A percentile compares a stretch with the other conserved stretches of the same genome.
Conservation (phyloP, 495 filamentous ascomycete genomes). For the Apodospora peruviana region DNA sequence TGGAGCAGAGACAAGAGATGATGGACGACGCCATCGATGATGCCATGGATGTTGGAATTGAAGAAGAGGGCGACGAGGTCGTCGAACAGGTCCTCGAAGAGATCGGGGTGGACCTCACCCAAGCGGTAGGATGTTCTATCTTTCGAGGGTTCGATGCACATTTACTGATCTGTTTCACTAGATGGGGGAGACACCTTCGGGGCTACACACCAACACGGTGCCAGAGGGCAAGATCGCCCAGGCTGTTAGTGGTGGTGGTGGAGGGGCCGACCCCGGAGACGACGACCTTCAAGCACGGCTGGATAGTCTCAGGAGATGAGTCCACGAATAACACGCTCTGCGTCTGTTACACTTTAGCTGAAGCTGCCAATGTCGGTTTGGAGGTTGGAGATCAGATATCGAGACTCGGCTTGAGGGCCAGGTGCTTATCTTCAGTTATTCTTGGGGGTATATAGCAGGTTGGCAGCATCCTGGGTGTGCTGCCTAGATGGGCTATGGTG, state of each 20-base stretch:
- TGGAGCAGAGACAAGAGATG: slow-evolving; percentile 99
- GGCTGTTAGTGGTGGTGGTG: slow-evolving; percentile 62
- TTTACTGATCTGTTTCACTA: slow-evolving; percentile 29
- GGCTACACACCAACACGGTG: slow-evolving; percentile 54
- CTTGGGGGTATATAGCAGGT: too few relatives aligned
- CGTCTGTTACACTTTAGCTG: neutral
- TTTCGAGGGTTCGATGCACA: neutral
- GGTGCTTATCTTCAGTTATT: too few relatives aligned
- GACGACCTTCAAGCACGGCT: slow-evolving; percentile 80
- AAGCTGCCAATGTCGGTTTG: too few relatives aligned
- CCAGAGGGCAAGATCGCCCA: slow-evolving; percentile 66
- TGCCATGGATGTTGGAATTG: slow-evolving; percentile 86
- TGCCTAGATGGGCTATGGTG: too few relatives aligned
- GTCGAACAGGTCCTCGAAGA: slow-evolving; percentile 95
- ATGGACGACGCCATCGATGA: slow-evolving; percentile 99
- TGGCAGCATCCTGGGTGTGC: too few relatives aligned
- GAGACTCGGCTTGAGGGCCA: too few relatives aligned
- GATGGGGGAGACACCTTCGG: slow-evolving; percentile 76
- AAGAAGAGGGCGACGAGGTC: slow-evolving; percentile 90
- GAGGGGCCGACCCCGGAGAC: slow-evolving; percentile 54
- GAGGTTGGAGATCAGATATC: too few relatives aligned
- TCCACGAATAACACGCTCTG: too few relatives aligned
- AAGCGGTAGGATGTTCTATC: slow-evolving; percentile 57
- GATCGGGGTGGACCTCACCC: slow-evolving; percentile 87
- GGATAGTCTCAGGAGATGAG: slow-evolving; percentile 58